Conservation (phyloP, 2,329 filamentous ascomycete genomes). For the Teratosphaeria pseudoeucalypti region DNA sequence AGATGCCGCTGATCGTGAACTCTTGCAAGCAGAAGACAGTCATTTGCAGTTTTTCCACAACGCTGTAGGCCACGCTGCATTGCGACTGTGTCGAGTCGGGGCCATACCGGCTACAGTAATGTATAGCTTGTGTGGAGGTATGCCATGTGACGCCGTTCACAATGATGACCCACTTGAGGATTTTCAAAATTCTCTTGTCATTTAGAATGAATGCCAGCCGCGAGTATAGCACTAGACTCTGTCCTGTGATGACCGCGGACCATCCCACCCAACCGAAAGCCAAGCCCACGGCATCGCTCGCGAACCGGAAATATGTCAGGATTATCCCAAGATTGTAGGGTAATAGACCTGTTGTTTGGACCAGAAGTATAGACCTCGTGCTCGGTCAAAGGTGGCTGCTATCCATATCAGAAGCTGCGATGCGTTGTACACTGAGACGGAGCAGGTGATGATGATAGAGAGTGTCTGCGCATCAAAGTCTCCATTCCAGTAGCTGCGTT, state of each 20-base stretch:
- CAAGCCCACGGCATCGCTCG: background rate
- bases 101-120: background rate
- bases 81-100: background rate
- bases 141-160: background rate
- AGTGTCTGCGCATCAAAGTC: background rate
- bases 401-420: conserved; percentile 39
- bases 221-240: background rate
- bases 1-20: background rate
- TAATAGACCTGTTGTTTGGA: conserved; percentile 33
- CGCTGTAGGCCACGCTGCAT: background rate
- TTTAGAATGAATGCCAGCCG: background rate
- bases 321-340: background rate
- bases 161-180: background rate
- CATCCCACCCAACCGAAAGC: background rate
- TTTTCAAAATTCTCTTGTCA: background rate
- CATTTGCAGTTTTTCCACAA: background rate
- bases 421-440: conserved; percentile 21
- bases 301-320: background rate
- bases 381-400: conserved; percentile 33
- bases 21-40: background rate
- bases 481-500: background rate
- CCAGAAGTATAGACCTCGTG: conserved; percentile 40
- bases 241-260: background rate
- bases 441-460: background rate
- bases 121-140: background rate